These are phyloP conservation scores for Quercus phellos DNA, from an alignment of 331 rosid genomes.

Conservation along the genomic window DNA sequence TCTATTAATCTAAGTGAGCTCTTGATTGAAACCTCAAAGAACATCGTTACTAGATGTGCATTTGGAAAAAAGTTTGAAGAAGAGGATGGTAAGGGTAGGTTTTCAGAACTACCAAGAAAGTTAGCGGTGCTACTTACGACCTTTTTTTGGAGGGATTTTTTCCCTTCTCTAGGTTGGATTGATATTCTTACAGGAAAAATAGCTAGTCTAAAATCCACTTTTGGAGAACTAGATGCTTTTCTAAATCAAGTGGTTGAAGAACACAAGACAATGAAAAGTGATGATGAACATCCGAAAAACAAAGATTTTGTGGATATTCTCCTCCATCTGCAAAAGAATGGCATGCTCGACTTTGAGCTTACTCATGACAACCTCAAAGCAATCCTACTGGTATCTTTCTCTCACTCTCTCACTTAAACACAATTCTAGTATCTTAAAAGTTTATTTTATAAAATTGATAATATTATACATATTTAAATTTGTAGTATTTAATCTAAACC, in stretches of 20 bases:
- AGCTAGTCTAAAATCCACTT: background rate
- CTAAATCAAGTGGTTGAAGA: conserved; percentile 32
- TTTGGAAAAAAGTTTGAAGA: conserved; percentile 22
- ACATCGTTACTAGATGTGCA: conserved; percentile 21
- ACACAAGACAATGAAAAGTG: conserved; percentile 7
- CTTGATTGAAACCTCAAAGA: conserved; percentile 9
- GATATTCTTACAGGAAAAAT: conserved; percentile 29
- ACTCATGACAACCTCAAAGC: conserved; percentile 32
- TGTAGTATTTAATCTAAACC: too few species aligned
- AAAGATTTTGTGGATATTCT: conserved; percentile 43
- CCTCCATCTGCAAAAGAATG: conserved; percentile 21
- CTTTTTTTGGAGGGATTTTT: conserved; percentile 31
- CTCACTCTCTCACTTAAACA: background rate
- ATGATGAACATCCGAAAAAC: background rate
- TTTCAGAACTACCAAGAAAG: background rate
- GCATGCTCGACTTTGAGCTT: conserved; percentile 4
- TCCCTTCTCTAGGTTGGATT: conserved; percentile 40
- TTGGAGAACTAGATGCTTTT: conserved; percentile 23
- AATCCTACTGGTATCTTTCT: conserved; percentile 20
- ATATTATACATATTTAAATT: too few species aligned
- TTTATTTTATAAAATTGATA: too few species aligned
- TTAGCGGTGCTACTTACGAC: background rate
- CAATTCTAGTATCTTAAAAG: background rate
- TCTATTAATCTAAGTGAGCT: conserved; percentile 22
- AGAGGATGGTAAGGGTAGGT: background rate